Evolutionary conservation across 148 eudicot species (phyloP), one percentile per base, ranked within the genome.

Genomic region (Fagopyrum homotropicum): DNA sequence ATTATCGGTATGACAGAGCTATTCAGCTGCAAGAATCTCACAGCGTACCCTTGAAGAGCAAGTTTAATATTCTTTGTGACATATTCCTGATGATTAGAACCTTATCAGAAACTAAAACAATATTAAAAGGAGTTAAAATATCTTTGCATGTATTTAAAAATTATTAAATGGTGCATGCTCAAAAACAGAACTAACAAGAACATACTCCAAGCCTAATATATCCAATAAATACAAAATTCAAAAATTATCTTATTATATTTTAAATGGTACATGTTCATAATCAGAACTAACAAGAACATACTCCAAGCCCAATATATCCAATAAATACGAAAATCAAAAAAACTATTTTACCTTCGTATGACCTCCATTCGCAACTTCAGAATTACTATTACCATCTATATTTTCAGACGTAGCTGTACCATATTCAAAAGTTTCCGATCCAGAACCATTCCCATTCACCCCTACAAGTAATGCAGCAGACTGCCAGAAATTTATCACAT

Each of bases 401-500:
- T 47, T 74, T 29, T 59, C 59, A 72, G 44, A 80, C 19, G 77
- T 73, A 68, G 52, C 45, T 7, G 76, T 68, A 79, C 73, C 77
- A 77, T 46, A 52, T 52, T 46, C 66, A 77, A 78, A 74, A 68
- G 48, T 75, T 50, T 78, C 75, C 54, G 75, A 49, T 68, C 40
- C 77, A 77, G 77, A 61, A 77, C 57, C 78, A 44, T 29, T 46
- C 69, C 75, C 73, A 79, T 29, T 75, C 73, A 75, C 76, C 49
- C 73, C 72, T 26, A 76, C 76, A 73, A 47, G 66, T 72, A 84
- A 82, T 84, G 87, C 83, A 66, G 89, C 89, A 59, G 86, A 85
- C 74, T 75, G 82, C 99, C 99, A 96, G 82, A 96, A 96, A 26
- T 86, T 92, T 88, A 83, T 89, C 79, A 96, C 88, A 72, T 91